These are phyloP conservation scores for Macrocybe gigantea DNA, from an alignment of 768 basidiomycete genomes.

Conservation along the genomic window DNA sequence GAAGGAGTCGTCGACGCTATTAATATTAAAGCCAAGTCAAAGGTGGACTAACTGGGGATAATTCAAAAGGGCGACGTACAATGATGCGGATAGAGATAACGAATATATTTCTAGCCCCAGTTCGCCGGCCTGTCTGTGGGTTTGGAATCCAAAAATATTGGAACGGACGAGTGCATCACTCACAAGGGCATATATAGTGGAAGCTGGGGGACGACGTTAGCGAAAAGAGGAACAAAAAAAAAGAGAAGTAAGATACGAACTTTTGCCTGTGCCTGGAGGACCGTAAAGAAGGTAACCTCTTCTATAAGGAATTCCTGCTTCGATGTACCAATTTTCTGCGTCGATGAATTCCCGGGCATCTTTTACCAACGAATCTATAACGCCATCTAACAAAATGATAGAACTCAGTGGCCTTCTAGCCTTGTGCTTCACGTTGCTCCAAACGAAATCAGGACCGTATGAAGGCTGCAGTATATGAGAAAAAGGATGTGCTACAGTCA, in stretches of 20 bases:
- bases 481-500: conserved; percentile 1
- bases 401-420: conserved; percentile 39
- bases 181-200: conserved; percentile 48
- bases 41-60: conserved; percentile 25
- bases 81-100: conserved; percentile 42
- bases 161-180: too few species aligned
- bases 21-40: conserved; percentile 53
- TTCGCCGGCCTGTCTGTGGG: conserved; percentile 33
- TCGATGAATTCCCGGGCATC: conserved; percentile 50
- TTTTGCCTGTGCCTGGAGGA: conserved; percentile 60
- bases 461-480: conserved; percentile 18
- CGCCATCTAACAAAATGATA: conserved; percentile 40
- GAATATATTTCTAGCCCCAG: conserved; percentile 82
- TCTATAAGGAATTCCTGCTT: conserved; percentile 52
- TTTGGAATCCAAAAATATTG: too few species aligned
- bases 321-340: conserved; percentile 51
- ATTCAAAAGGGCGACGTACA: conserved; percentile 24
- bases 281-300: conserved; percentile 54
- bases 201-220: conserved; percentile 26
- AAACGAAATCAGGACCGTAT: conserved; percentile 25
- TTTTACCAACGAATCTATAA: conserved; percentile 38
- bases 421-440: conserved; percentile 40
- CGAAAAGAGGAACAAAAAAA: neutral
- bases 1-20: conserved; percentile 55
- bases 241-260: conserved; percentile 20